Conservation (phyloP, 441 rosid genomes). For the Adansonia grandidieri region DNA sequence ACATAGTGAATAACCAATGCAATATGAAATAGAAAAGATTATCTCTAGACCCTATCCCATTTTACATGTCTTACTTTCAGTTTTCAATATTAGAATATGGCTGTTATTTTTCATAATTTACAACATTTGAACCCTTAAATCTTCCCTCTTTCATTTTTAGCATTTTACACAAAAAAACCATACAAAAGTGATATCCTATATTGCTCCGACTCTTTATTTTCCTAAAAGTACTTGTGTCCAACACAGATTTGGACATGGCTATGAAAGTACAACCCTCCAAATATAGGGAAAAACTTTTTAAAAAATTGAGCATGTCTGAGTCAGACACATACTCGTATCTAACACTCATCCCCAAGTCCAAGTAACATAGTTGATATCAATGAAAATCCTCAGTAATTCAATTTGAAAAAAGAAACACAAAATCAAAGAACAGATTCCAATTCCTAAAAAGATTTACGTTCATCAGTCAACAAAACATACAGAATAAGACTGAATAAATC, state of each 20-base stretch:
- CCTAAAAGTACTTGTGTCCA: too few relatives aligned
- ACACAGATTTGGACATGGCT: too few relatives aligned
- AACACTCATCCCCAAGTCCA: neutral
- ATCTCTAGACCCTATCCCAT: neutral
- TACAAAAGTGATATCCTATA: neutral
- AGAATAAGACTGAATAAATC: neutral
- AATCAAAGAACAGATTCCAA: neutral
- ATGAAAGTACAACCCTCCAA: too few relatives aligned
- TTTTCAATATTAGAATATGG: neutral
- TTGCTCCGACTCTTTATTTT: too few relatives aligned
- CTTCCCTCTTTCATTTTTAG: neutral
- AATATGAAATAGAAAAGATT: neutral
- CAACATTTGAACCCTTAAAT: neutral
- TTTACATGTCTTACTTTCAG: neutral
- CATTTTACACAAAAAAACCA: neutral
- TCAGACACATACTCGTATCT: too few relatives aligned
- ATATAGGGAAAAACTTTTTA: too few relatives aligned
- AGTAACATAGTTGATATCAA: neutral
- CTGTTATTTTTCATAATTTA: neutral
- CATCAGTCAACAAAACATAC: neutral
- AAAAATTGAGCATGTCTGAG: too few relatives aligned
- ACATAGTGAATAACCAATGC: neutral
- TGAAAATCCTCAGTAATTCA: neutral
- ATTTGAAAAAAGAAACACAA: neutral
- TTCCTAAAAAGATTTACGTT: neutral